phyloP scores from a whole-genome alignment of 179 eudicot genomes.

The Heliamphora pulchella region DNA sequence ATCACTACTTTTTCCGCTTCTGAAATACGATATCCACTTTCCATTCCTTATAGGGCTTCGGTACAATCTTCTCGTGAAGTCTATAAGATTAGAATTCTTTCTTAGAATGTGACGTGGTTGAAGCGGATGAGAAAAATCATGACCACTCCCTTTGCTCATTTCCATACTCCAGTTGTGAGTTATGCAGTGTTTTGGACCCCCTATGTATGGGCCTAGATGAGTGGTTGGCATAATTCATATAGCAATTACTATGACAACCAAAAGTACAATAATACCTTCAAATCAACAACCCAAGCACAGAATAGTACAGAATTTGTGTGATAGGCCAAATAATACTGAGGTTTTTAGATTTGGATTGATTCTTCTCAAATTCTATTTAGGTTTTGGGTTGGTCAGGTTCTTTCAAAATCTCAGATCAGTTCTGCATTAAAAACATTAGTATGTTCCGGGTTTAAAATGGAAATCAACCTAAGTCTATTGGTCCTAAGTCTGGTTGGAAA shows the following conservation, averaged over 20 bases:
- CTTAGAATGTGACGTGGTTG: no score
- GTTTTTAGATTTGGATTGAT: not conserved
- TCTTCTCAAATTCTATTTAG: not conserved
- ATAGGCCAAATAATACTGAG: no score
- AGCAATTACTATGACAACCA: no score
- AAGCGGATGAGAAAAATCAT: not conserved
- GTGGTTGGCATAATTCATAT: not conserved
- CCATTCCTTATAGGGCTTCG: no score
- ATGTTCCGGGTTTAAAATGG: conserved; percentile 1
- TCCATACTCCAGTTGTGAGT: not conserved
- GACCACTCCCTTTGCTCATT: not conserved
- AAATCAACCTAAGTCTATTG: not conserved
- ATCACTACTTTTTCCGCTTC: not conserved
- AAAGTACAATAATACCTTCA: no score
- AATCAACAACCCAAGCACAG: not conserved
- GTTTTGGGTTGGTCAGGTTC: not conserved
- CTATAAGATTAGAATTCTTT: no score
- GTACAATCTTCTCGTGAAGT: no score
- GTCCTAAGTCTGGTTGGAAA: not conserved
- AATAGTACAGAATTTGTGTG: not conserved
- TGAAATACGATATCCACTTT: no score
- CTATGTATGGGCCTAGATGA: not conserved
- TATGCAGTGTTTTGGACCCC: not conserved
- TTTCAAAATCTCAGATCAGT: not conserved
- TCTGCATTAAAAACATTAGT: not conserved